Conservation (phyloP, 495 filamentous ascomycete genomes). For the Penicillium chermesinum region DNA sequence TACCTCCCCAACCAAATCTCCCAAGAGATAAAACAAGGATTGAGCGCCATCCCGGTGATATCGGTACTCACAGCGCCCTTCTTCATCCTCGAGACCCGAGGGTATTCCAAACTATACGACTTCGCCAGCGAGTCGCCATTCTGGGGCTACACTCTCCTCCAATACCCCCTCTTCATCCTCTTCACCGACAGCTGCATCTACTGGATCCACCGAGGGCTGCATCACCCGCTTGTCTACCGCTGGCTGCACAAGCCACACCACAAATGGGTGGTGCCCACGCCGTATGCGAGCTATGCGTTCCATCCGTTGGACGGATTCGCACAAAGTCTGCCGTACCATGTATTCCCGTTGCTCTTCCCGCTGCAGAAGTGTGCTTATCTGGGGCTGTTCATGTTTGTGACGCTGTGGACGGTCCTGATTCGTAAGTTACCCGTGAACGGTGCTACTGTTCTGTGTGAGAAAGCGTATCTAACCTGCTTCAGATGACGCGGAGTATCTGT, state of each 20-base stretch:
- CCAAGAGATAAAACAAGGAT: conserved; percentile 73
- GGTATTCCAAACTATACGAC: conserved; percentile 83
- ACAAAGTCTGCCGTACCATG: conserved; percentile 88
- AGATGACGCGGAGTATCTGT: conserved; percentile 86
- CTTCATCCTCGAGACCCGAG: conserved; percentile 76
- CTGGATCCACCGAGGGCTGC: conserved; percentile 83
- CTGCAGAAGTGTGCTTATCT: conserved; percentile 86
- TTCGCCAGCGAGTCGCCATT: conserved; percentile 61
- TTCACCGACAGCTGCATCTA: conserved; percentile 94
- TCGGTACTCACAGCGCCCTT: conserved; percentile 70
- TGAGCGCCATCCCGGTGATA: conserved; percentile 68
- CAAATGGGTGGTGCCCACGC: conserved; percentile 97
- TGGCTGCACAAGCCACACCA: conserved; percentile 91
- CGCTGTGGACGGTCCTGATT: conserved; percentile 94
- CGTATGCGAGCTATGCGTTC: conserved; percentile 87
- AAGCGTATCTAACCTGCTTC: neutral
- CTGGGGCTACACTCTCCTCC: conserved; percentile 65
- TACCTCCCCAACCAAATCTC: conserved; percentile 86
- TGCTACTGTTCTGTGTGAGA: neutral
- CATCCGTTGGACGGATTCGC: conserved; percentile 88
- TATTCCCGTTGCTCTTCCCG: conserved; percentile 87
- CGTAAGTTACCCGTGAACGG: conserved; percentile 30
- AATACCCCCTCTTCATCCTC: conserved; percentile 82
- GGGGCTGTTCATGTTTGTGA: conserved; percentile 79
- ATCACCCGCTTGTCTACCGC: conserved; percentile 78